Evolutionary conservation across 2,329 filamentous ascomycete genomes (phyloP), one percentile per base, ranked within the genome.

Genomic region (Botrytis galanthina): DNA sequence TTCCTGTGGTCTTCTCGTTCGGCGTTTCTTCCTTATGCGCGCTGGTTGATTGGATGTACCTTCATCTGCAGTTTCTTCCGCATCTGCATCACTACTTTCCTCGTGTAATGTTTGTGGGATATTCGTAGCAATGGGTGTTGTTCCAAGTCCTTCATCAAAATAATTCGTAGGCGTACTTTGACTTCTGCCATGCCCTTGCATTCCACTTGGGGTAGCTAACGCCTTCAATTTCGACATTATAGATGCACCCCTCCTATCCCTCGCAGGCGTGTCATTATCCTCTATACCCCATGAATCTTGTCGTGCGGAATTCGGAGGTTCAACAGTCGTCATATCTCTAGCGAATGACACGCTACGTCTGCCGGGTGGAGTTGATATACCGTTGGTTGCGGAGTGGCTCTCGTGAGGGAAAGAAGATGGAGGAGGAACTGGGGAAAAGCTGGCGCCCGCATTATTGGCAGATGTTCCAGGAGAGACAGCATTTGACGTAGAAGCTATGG

Each of bases 41-140:
- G 82, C 78, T 42, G 82, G 79, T 70, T 85, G 84, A 22, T 83
- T 80, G n/a, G 82, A 79, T 29, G 84, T 83, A n/a, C 86, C 87
- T 80, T 97, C 95, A 70, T 94, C 93, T 0, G 91, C 93, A 62
- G 94, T 97, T 80, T 96, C 93, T 80, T 97, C 95, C 1, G 91
- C 93, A 81, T 97, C 95, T 0, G 91, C 93, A 81, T 95, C 93
- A 80, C 90, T 93, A 32, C 89, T 90, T 75, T 87, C 87, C 74
- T 88, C 87, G 74, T 83, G 81, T 72, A 90, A 81, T 1, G 86
- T 88, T 32, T 86, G 84, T 16, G 87, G 87, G 75, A 89, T 84
- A 10, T 82, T 79, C 1, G 83, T 84, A 3, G 89, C 87, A 76
- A 82, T 85, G 8, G 83, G 78, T 20, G 83, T 80, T 14, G 87